Evolutionary conservation across 2,329 filamentous ascomycete species (phyloP).

Genomic region (Ascochyta clinopodiicola): DNA sequence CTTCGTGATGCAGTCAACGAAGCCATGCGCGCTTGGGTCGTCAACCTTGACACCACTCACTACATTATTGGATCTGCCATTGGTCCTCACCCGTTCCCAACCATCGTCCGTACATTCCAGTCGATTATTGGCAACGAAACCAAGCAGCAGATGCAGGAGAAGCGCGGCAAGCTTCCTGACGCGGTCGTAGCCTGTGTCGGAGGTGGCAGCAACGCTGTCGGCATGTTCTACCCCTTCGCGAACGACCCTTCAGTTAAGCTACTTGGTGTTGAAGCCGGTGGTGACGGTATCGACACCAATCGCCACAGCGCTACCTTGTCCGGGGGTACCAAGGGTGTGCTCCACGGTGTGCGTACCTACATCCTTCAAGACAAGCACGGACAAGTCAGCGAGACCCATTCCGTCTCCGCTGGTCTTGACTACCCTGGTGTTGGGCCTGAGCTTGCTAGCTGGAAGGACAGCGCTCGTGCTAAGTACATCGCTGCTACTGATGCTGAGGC

Average conservation of each 20-base stretch:
- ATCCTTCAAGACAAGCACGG: constrained; percentile 91
- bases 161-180: constrained; percentile 88
- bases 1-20: constrained; percentile 81
- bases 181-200: constrained; percentile 97
- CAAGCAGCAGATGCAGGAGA: constrained; percentile 85
- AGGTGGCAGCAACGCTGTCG: constrained; percentile 90
- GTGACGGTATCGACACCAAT: constrained; percentile 85
- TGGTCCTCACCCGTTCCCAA: constrained; percentile 96
- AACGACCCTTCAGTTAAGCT: constrained; percentile 85
- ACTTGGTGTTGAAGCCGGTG: constrained; percentile 92
- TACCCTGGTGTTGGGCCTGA: constrained; percentile 97
- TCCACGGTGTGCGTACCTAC: constrained; percentile 96
- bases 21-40: constrained; percentile 91
- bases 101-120: constrained; percentile 97
- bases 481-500: constrained; percentile 92
- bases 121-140: constrained; percentile 95
- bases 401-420: constrained; percentile 93
- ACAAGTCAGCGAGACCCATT: constrained; percentile 94
- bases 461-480: constrained; percentile 81
- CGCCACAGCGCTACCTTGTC: constrained; percentile 88
- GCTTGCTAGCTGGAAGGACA: constrained; percentile 91
- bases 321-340: constrained; percentile 85
- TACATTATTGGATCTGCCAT: constrained; percentile 99
- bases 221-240: constrained; percentile 98
- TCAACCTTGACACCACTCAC: constrained; percentile 90